Percentiles rank a stretch among this genome's conserved stretches.
Evolutionary conservation across 257 asterid genomes (phyloP).

Genomic region (Linaria vulgaris): DNA sequence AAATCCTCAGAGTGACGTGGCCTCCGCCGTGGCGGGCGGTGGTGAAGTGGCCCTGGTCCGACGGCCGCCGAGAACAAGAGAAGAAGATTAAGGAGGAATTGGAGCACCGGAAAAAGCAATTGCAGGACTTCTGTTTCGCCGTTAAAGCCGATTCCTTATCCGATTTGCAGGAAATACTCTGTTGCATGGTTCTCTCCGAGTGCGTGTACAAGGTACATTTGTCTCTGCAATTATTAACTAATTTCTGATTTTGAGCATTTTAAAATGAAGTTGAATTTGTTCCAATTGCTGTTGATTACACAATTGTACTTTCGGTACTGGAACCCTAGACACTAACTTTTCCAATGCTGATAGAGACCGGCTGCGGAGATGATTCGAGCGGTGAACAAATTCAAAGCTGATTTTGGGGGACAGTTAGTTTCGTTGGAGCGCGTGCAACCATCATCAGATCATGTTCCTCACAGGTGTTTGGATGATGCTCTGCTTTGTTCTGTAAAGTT

Average conservation of each 20-base stretch:
- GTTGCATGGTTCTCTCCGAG: constrained; percentile 98
- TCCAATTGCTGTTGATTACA: constrained; percentile 4
- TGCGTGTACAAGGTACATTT: constrained; percentile 85
- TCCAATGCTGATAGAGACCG: constrained; percentile 82
- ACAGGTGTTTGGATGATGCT: constrained; percentile 57
- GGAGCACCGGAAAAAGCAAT: constrained; percentile 71
- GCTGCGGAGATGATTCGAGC: constrained; percentile 84
- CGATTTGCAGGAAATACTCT: constrained; percentile 91
- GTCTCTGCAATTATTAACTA: neutral
- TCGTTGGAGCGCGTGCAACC: constrained; percentile 91
- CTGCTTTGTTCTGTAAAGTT: neutral
- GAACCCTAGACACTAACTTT: too few relatives aligned
- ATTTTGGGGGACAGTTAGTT: constrained; percentile 87
- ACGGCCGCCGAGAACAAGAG: constrained; percentile 64
- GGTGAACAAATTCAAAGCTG: constrained; percentile 91
- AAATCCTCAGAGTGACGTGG: constrained; percentile 71
- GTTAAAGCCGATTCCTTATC: constrained; percentile 78
- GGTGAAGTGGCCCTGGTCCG: constrained; percentile 88
- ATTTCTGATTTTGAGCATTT: constrained; percentile 1
- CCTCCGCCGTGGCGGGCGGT: constrained; percentile 77
- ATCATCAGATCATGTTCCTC: constrained; percentile 96
- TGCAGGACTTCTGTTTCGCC: constrained; percentile 72
- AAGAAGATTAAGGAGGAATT: constrained; percentile 70
- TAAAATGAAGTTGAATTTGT: neutral
- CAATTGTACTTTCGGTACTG: too few relatives aligned